A percentile compares a stretch with the other conserved stretches of the same genome.
Evolutionary conservation across 192 early-diverging fungal genomes (phyloP).

Genomic region (Coemansia sp.): DNA sequence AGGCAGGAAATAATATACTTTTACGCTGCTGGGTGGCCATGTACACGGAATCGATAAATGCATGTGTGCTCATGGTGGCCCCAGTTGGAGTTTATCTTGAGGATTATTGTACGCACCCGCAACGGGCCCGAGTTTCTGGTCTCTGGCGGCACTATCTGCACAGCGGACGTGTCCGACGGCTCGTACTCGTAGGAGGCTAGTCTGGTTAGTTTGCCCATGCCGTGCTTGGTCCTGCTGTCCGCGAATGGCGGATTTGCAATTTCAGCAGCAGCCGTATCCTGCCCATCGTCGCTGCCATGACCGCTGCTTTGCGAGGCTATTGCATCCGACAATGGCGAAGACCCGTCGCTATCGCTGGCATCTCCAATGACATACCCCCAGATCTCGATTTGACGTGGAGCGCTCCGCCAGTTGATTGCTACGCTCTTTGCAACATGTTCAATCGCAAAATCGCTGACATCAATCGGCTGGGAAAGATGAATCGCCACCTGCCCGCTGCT

Average conservation of each 20-base stretch:
- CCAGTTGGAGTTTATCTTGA: slow-evolving; percentile 70
- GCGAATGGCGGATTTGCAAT: slow-evolving; percentile 33
- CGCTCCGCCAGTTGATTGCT: slow-evolving; percentile 60
- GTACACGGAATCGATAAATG: slow-evolving; percentile 73
- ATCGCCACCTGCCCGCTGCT: slow-evolving; percentile 63
- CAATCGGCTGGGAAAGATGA: slow-evolving; percentile 59
- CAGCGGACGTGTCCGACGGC: slow-evolving; percentile 33
- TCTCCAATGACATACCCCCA: slow-evolving; percentile 57
- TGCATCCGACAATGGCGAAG: neutral
- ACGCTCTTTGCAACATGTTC: slow-evolving; percentile 68
- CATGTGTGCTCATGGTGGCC: slow-evolving; percentile 71
- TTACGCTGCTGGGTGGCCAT: slow-evolving; percentile 48
- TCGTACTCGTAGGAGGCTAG: slow-evolving; percentile 54
- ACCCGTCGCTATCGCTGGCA: neutral
- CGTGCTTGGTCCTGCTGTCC: slow-evolving; percentile 20
- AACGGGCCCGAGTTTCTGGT: slow-evolving; percentile 15
- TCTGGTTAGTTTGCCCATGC: slow-evolving; percentile 21
- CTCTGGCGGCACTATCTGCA: slow-evolving; percentile 53
- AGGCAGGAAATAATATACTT: neutral
- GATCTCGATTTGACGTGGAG: slow-evolving; percentile 65
- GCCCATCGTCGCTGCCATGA: neutral
- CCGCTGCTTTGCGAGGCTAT: neutral
- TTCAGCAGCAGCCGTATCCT: neutral
- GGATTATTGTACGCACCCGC: slow-evolving; percentile 56
- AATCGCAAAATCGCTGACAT: slow-evolving; percentile 62